These are phyloP conservation scores for Ogataea nakhonphanomensis DNA, from an alignment of 805 yeast genomes.

Conservation along the genomic window DNA sequence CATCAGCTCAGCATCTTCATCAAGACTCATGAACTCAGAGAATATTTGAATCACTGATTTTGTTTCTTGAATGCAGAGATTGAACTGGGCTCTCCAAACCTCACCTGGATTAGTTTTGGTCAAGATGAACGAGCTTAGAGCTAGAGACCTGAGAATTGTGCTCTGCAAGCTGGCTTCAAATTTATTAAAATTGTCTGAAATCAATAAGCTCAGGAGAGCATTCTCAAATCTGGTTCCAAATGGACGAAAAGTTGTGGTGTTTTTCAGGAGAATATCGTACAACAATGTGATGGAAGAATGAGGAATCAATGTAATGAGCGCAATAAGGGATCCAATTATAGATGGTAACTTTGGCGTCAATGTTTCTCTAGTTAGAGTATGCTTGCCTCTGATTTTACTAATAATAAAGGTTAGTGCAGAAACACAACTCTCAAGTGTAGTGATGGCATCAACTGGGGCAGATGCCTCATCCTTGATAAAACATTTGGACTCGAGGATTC, in stretches of 20 bases:
- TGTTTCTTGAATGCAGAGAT: slow-evolving; percentile 48
- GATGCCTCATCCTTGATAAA: slow-evolving; percentile 31
- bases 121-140: slow-evolving; percentile 54
- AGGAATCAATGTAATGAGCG: slow-evolving; percentile 38
- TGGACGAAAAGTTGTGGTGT: slow-evolving; percentile 82
- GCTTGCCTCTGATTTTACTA: slow-evolving; percentile 66
- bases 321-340: slow-evolving; percentile 53
- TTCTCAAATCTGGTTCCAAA: slow-evolving; percentile 59
- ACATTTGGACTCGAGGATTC: slow-evolving; percentile 38
- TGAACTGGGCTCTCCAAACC: slow-evolving; percentile 45
- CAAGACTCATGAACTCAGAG: slow-evolving; percentile 53
- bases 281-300: slow-evolving; percentile 39
- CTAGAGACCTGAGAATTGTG: slow-evolving; percentile 48
- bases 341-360: slow-evolving; percentile 74
- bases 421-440: slow-evolving; percentile 34
- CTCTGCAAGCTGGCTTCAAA: slow-evolving; percentile 40
- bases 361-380: slow-evolving; percentile 78
- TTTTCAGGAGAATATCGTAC: slow-evolving; percentile 44
- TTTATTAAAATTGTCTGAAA: slow-evolving; percentile 34
- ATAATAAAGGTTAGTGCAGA: slow-evolving; percentile 42
- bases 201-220: slow-evolving; percentile 38
- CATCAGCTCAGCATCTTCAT: slow-evolving; percentile 50
- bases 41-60: slow-evolving; percentile 55
- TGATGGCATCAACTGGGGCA: slow-evolving; percentile 23
- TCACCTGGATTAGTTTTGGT: slow-evolving; percentile 45